A percentile compares a stretch with the other conserved stretches of the same genome.
Evolutionary conservation across 805 yeast species (phyloP).

Genomic region (Yamadazyma nakazawae): DNA sequence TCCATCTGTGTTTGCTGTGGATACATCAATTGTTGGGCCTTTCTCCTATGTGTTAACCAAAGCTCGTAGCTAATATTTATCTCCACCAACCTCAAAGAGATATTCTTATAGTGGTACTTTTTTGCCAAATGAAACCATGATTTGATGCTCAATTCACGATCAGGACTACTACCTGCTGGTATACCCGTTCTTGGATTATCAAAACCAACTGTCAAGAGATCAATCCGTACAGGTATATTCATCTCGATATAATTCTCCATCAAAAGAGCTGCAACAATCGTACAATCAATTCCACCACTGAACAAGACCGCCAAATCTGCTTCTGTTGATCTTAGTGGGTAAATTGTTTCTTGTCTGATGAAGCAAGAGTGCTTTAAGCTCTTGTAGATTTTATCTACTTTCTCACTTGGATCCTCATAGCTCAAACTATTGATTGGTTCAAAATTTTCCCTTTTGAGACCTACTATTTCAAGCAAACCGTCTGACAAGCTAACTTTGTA

Average conservation of each 20-base stretch:
- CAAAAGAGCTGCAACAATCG: slow-evolving; percentile 62
- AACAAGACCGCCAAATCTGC: slow-evolving; percentile 52
- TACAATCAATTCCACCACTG: slow-evolving; percentile 95
- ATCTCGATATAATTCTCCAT: slow-evolving; percentile 20
- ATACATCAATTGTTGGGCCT: slow-evolving; percentile 65
- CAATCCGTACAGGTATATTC: slow-evolving; percentile 39
- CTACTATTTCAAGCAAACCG: not conserved
- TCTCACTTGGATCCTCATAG: not conserved
- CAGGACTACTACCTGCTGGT: slow-evolving; percentile 72
- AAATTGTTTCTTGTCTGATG: slow-evolving; percentile 56
- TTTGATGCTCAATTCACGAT: slow-evolving; percentile 66
- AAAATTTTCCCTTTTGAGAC: not conserved
- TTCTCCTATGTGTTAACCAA: slow-evolving; percentile 48
- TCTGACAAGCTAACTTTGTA: slow-evolving; percentile 3
- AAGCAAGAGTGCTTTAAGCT: slow-evolving; percentile 32
- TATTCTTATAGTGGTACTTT: slow-evolving; percentile 32
- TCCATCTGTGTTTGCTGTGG: slow-evolving; percentile 95
- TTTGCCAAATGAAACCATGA: slow-evolving; percentile 54
- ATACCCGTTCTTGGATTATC: slow-evolving; percentile 78
- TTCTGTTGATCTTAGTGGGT: slow-evolving; percentile 46
- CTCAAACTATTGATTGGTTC: not conserved
- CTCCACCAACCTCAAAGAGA: slow-evolving; percentile 56
- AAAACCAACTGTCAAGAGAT: slow-evolving; percentile 88
- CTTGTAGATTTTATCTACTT: slow-evolving; percentile 10
- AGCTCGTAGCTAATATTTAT: slow-evolving; percentile 70